Evolutionary conservation across 768 basidiomycete species (phyloP).

Genomic region (Gloeostereum incarnatum): DNA sequence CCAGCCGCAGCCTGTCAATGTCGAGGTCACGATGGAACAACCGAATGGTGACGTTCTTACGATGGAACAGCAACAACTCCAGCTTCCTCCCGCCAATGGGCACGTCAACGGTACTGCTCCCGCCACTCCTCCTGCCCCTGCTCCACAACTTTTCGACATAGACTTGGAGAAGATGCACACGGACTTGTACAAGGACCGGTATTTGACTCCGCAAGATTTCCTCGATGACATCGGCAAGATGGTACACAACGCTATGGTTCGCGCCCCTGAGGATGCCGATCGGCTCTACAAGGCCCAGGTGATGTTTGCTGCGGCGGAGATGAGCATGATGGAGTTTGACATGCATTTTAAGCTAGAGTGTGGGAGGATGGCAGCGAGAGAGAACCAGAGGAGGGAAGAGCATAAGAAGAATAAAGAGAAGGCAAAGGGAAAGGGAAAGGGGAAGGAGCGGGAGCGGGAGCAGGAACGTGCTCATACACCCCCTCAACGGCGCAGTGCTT

Average conservation of each 20-base stretch:
- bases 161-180: conserved; percentile 88
- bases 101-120: conserved; percentile 25
- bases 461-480: conserved; percentile 24
- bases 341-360: conserved; percentile 72
- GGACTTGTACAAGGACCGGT: conserved; percentile 76
- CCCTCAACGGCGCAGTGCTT: conserved; percentile 61
- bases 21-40: conserved; percentile 16
- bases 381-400: conserved; percentile 57
- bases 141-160: conserved; percentile 57
- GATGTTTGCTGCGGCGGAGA: conserved; percentile 80
- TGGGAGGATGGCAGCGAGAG: conserved; percentile 74
- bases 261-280: conserved; percentile 52
- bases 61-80: conserved; percentile 25
- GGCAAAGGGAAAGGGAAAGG: conserved; percentile 54
- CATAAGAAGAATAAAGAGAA: conserved; percentile 50
- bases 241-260: conserved; percentile 61
- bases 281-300: conserved; percentile 68
- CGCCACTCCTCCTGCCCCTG: conserved; percentile 4
- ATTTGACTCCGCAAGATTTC: conserved; percentile 84
- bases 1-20: conserved; percentile 15
- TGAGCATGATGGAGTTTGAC: conserved; percentile 84
- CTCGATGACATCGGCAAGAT: conserved; percentile 76
- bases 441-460: conserved; percentile 39
- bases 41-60: conserved; percentile 38
- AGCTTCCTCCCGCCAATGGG: conserved; percentile 22